Percentiles rank a stretch among this genome's conserved stretches.
phyloP scores from a whole-genome alignment of 2,329 filamentous ascomycete genomes.

The Fusarium sp. region DNA sequence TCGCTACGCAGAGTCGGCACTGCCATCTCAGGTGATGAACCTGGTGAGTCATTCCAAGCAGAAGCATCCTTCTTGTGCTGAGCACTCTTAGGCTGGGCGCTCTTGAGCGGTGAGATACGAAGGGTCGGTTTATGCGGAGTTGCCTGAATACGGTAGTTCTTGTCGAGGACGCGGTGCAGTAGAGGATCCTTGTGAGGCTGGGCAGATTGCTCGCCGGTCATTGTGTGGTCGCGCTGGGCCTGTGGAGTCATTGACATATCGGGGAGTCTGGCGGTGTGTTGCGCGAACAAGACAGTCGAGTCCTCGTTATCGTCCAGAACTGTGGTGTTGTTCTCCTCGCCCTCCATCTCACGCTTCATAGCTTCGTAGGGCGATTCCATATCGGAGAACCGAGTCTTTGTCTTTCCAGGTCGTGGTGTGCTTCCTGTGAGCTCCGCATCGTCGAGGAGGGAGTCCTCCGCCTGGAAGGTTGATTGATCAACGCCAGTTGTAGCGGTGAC shows the following conservation, averaged over 20 bases:
- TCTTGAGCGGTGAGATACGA: slow-evolving; percentile 60
- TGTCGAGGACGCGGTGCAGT: slow-evolving; percentile 92
- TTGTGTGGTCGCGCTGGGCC: slow-evolving; percentile 54
- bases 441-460: slow-evolving; percentile 75
- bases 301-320: slow-evolving; percentile 55
- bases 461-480: slow-evolving; percentile 51
- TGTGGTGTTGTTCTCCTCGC: slow-evolving; percentile 53
- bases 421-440: slow-evolving; percentile 72
- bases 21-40: slow-evolving; percentile 81
- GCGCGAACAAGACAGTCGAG: slow-evolving; percentile 62
- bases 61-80: slow-evolving; percentile 51
- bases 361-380: slow-evolving; percentile 82
- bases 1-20: slow-evolving; percentile 87
- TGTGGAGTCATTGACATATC: slow-evolving; percentile 73
- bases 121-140: slow-evolving; percentile 76
- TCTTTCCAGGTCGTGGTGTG: slow-evolving; percentile 71
- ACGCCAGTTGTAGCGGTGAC: slow-evolving; percentile 50
- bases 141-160: slow-evolving; percentile 92
- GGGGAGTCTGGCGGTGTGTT: slow-evolving; percentile 66
- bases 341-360: slow-evolving; percentile 74
- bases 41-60: slow-evolving; percentile 67
- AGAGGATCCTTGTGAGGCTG: slow-evolving; percentile 74
- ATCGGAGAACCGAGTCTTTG: slow-evolving; percentile 67
- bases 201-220: slow-evolving; percentile 49
- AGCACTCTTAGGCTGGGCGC: slow-evolving; percentile 49